Evolutionary conservation across 2,329 filamentous ascomycete species (phyloP).

Genomic region (Pseudocercospora cruenta): DNA sequence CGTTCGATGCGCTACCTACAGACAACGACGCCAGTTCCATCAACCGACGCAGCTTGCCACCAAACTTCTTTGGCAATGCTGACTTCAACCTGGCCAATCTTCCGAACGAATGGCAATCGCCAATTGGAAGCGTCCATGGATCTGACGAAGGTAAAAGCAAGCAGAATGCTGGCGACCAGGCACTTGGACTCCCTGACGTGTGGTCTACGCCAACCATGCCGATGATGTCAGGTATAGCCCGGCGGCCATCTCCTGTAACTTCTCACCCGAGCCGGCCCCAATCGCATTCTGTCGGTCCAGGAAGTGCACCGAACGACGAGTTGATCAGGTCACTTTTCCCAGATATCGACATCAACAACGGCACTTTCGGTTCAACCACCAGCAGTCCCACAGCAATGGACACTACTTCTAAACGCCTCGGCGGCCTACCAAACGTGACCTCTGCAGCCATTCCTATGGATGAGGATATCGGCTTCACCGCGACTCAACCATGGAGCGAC

Average conservation of each 20-base stretch:
- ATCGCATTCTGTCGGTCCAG: conserved; percentile 35
- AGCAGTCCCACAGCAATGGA: conserved; percentile 18
- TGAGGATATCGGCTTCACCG: conserved; percentile 31
- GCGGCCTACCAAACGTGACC: conserved; percentile 11
- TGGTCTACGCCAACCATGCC: conserved; percentile 32
- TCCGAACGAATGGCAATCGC: conserved; percentile 29
- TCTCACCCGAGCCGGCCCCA: conserved; percentile 28
- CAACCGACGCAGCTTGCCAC: conserved; percentile 39
- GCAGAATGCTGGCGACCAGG: conserved; percentile 12
- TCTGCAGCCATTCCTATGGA: conserved; percentile 24
- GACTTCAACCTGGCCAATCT: conserved; percentile 27
- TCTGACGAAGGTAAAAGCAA: conserved; percentile 22
- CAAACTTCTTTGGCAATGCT: conserved; percentile 37
- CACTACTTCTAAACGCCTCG: conserved; percentile 13
- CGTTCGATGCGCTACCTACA: conserved; percentile 19
- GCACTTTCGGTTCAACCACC: conserved; percentile 19
- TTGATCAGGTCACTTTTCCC: conserved; percentile 39
- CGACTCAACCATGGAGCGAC: conserved; percentile 39
- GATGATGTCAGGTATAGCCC: conserved; percentile 18
- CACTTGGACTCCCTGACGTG: conserved; percentile 21
- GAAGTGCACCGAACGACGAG: conserved; percentile 35
- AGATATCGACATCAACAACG: conserved; percentile 35
- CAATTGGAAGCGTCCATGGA: conserved; percentile 15
- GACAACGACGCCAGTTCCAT: conserved; percentile 18
- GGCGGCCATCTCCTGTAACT: conserved; percentile 19